Evolutionary conservation across 768 basidiomycete genomes (phyloP).

Genomic region (Tylopilus rubrobrunneus): DNA sequence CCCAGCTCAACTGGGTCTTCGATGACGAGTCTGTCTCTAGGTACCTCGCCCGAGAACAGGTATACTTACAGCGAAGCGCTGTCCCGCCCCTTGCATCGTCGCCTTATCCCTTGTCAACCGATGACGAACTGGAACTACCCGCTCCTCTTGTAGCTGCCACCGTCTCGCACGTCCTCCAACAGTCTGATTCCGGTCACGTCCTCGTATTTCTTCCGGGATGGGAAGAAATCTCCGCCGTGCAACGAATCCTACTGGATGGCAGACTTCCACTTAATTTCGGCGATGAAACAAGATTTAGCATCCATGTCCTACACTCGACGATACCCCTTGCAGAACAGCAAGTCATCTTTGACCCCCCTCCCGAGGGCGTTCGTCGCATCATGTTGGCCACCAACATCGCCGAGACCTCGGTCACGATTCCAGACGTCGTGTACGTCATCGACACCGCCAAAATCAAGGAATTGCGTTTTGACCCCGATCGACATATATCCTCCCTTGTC

Average conservation of each 20-base stretch:
- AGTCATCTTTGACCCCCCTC: constrained; percentile 81
- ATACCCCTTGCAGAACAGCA: constrained; percentile 89
- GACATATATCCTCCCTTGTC: constrained; percentile 84
- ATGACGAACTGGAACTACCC: constrained; percentile 73
- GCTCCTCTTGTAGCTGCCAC: constrained; percentile 76
- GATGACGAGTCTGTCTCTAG: constrained; percentile 63
- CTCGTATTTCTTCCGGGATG: constrained; percentile 91
- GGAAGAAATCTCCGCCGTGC: constrained; percentile 81
- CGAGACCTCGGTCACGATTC: constrained; percentile 93
- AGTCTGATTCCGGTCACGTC: constrained; percentile 78
- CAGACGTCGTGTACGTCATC: constrained; percentile 91
- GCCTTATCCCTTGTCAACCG: constrained; percentile 10
- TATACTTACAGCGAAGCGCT: constrained; percentile 11
- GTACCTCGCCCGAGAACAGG: constrained; percentile 64
- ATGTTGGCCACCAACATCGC: constrained; percentile 95
- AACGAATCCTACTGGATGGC: constrained; percentile 54
- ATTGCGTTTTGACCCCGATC: constrained; percentile 81
- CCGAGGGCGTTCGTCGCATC: constrained; percentile 72
- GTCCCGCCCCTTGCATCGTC: constrained; percentile 3
- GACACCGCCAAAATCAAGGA: constrained; percentile 89
- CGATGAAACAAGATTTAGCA: constrained; percentile 52
- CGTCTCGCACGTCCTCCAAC: constrained; percentile 70
- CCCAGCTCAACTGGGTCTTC: constrained; percentile 59
- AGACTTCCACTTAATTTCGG: constrained; percentile 57
- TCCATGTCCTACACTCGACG: constrained; percentile 86